Evolutionary conservation across 371 early-diverging fungal genomes (phyloP).

Genomic region (Mortierella sp.): DNA sequence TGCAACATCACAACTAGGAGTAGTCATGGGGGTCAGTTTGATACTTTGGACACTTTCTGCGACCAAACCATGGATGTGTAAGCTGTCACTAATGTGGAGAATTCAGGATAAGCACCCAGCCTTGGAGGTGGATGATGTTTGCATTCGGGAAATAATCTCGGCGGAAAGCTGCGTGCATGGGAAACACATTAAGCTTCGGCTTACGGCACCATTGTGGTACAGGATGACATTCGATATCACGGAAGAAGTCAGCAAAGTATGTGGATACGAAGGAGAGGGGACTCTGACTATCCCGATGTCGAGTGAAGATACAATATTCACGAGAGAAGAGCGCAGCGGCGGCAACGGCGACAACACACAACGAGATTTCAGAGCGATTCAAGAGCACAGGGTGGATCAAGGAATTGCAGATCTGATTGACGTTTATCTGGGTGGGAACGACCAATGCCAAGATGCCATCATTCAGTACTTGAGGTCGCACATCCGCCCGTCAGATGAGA

Average conservation of each 20-base stretch:
- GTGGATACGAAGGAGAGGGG: neutral
- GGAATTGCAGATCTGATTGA: slow-evolving; percentile 1
- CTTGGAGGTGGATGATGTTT: neutral
- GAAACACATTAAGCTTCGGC: neutral
- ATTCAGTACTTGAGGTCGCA: neutral
- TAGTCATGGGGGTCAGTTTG: neutral
- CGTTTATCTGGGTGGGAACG: neutral
- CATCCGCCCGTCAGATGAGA: slow-evolving; percentile 4
- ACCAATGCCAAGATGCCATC: neutral
- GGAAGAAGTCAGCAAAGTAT: neutral
- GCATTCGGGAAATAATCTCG: neutral
- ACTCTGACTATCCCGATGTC: slow-evolving; percentile 9
- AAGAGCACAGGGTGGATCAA: neutral
- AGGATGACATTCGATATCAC: neutral
- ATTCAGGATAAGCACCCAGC: neutral
- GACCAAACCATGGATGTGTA: neutral
- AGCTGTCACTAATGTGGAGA: slow-evolving; percentile 9
- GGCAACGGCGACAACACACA: too few relatives aligned
- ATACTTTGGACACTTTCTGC: slow-evolving; percentile 13
- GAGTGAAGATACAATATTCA: neutral
- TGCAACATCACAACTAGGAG: slow-evolving; percentile 6
- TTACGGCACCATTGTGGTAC: neutral
- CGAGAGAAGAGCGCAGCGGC: too few relatives aligned
- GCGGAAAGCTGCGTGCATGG: slow-evolving; percentile 10
- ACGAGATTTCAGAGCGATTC: neutral